Evolutionary conservation across 2,329 filamentous ascomycete species (phyloP).

Genomic region (Corinectria fuckeliana): DNA sequence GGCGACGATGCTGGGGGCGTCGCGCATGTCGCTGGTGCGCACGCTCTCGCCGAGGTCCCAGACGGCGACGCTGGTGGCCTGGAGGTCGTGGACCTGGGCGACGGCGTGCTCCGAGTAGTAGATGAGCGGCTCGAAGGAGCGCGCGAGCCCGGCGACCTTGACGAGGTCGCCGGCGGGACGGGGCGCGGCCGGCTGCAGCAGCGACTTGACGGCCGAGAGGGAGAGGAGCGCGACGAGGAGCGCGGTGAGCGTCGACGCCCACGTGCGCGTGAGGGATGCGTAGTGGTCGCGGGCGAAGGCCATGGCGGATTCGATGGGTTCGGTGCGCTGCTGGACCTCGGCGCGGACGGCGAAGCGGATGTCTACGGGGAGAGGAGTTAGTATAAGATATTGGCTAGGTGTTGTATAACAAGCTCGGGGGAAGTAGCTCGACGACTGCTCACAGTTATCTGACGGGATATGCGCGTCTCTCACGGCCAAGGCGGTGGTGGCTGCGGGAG

Average conservation of each 20-base stretch:
- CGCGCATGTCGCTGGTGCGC: conserved; percentile 87
- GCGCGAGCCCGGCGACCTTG: conserved; percentile 87
- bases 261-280: conserved; percentile 69
- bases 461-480: conserved; percentile 31
- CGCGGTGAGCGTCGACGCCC: conserved; percentile 69
- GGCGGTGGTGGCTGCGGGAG: conserved; percentile 16
- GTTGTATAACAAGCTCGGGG: too few relatives aligned
- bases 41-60: conserved; percentile 95
- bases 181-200: conserved; percentile 70
- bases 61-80: conserved; percentile 90
- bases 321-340: conserved; percentile 86
- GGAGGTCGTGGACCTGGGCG: conserved; percentile 83
- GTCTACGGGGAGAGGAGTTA: too few relatives aligned
- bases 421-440: conserved; percentile 33
- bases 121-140: conserved; percentile 91
- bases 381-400: neutral
- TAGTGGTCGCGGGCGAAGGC: conserved; percentile 67
- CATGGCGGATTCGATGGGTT: conserved; percentile 79
- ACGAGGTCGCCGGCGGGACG: conserved; percentile 70
- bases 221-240: conserved; percentile 68
- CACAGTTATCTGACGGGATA: conserved; percentile 56
- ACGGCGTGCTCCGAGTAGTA: conserved; percentile 93
- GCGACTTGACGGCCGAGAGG: conserved; percentile 66
- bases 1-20: conserved; percentile 82
- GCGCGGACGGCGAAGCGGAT: conserved; percentile 87